Base-by-base conservation (phyloP, 75 land plant species). In the Azolla pinnata region DNA sequence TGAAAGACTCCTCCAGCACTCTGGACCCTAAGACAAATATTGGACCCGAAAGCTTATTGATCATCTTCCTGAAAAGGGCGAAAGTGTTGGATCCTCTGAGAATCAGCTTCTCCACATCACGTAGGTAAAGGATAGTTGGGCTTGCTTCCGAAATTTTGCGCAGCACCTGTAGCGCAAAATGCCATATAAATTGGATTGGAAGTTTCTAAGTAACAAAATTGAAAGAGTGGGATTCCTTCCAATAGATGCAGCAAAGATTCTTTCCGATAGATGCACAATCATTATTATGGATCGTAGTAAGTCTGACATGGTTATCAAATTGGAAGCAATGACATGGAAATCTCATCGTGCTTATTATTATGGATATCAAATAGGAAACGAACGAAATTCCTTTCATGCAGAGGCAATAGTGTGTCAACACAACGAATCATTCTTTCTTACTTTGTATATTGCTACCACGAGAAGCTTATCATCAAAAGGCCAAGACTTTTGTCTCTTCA, bases 381-480 rank as follows among this genome's bases (percentile, higher is more conserved):
- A n/a, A n/a, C n/a, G n/a, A n/a, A n/a, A n/a, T n/a, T n/a, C n/a
- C n/a, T n/a, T n/a, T n/a, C n/a, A n/a, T n/a, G n/a, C n/a, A n/a
- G n/a, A n/a, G n/a, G n/a, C n/a, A n/a, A n/a, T n/a, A n/a, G n/a
- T n/a, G n/a, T n/a, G n/a, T n/a, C n/a, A n/a, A n/a, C n/a, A n/a
- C n/a, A 29, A 56, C 8, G 58, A 56, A n/a, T n/a, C n/a, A n/a
- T n/a, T n/a, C 40, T 64, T 3, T 25, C 33, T 60, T 71, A 86
- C 96, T 87, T 72, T 86, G 71, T 86, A 86, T 21, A 89, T 82
- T 49, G 96, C 63, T 50, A 73, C 74, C 31, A 89, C 60, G 31
- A 89, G 60, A 40, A 76, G 54, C 49, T 76, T 81, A 44, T 89
- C 96, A 57, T 89, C 96, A 63, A 89, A 89, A 24, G 76, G 61